A percentile compares a stretch with the other conserved stretches of the same genome.
Conservation (phyloP, 768 basidiomycete genomes). For the Strobilomyces echinocephalus region DNA sequence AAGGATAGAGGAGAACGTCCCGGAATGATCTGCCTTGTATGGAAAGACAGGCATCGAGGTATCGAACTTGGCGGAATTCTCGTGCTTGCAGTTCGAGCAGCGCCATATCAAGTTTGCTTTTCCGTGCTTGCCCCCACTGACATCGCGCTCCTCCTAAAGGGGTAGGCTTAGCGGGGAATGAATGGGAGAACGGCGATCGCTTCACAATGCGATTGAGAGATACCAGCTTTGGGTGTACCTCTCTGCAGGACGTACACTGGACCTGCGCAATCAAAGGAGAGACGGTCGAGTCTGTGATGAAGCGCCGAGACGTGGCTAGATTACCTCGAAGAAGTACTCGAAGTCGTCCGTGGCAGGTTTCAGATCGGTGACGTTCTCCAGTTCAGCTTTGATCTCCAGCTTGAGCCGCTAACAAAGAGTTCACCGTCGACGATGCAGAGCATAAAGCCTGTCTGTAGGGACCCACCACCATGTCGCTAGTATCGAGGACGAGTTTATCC, state of each 20-base stretch:
- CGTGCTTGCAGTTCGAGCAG: constrained; percentile 73
- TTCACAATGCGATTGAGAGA: constrained; percentile 65
- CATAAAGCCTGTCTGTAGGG: background rate
- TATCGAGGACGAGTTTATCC: constrained; percentile 14
- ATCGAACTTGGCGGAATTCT: constrained; percentile 79
- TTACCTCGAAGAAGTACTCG: constrained; percentile 76
- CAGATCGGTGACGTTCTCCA: constrained; percentile 74
- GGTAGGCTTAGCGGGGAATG: constrained; percentile 1
- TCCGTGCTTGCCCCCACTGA: constrained; percentile 62
- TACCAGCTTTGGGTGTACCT: constrained; percentile 67
- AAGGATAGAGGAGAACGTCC: constrained; percentile 59
- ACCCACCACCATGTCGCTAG: constrained; percentile 49
- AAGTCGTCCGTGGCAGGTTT: constrained; percentile 63
- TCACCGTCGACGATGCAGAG: background rate
- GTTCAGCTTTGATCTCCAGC: constrained; percentile 71
- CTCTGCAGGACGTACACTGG: constrained; percentile 75
- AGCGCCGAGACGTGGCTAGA: background rate
- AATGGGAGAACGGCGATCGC: background rate
- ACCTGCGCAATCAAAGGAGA: constrained; percentile 41
- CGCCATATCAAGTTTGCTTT: constrained; percentile 81
- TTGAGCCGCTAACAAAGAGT: constrained; percentile 43
- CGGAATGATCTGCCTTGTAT: constrained; percentile 58
- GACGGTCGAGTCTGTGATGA: background rate
- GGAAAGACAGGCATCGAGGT: constrained; percentile 41
- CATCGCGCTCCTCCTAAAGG: constrained; percentile 56